phyloP scores from a whole-genome alignment of 768 basidiomycete species.

The Solioccasus polychromus region DNA sequence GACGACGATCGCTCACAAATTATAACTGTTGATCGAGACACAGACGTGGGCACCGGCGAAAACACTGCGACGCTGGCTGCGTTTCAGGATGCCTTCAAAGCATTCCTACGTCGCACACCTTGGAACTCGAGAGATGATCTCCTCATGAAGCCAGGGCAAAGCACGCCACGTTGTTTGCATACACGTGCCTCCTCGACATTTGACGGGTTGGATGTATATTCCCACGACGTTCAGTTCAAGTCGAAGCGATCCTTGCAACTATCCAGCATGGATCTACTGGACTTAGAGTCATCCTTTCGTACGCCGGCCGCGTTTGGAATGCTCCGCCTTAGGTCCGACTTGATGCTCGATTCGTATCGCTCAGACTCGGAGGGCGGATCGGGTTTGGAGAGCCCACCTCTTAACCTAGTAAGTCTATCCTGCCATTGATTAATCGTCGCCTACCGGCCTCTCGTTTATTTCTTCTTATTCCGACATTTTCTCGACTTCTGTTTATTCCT shows the following conservation, averaged over 20 bases:
- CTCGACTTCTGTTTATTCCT: not conserved
- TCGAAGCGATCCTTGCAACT: constrained; percentile 18
- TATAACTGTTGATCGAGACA: constrained; percentile 13
- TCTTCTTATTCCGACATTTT: too few relatives aligned
- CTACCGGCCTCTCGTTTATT: not conserved
- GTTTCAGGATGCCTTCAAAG: constrained; percentile 31
- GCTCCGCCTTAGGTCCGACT: constrained; percentile 19
- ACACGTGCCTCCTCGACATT: constrained; percentile 30
- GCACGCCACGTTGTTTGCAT: constrained; percentile 8
- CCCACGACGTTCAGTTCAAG: constrained; percentile 21
- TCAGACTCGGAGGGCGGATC: constrained; percentile 17
- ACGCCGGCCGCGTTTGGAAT: constrained; percentile 11
- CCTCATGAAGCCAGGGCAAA: constrained; percentile 8
- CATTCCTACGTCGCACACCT: constrained; percentile 24
- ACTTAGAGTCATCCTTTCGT: constrained; percentile 18
- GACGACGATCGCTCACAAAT: constrained; percentile 17
- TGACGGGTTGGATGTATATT: constrained; percentile 30
- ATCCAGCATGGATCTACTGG: constrained; percentile 20
- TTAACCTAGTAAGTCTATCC: constrained; percentile 16
- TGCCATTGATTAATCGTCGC: not conserved
- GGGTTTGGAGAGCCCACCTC: not conserved
- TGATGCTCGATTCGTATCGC: constrained; percentile 17
- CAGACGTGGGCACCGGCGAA: constrained; percentile 14
- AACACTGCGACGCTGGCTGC: constrained; percentile 20
- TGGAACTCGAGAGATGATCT: constrained; percentile 22